phyloP scores from a whole-genome alignment of 306 rosid species.

The Alnus rubra region DNA sequence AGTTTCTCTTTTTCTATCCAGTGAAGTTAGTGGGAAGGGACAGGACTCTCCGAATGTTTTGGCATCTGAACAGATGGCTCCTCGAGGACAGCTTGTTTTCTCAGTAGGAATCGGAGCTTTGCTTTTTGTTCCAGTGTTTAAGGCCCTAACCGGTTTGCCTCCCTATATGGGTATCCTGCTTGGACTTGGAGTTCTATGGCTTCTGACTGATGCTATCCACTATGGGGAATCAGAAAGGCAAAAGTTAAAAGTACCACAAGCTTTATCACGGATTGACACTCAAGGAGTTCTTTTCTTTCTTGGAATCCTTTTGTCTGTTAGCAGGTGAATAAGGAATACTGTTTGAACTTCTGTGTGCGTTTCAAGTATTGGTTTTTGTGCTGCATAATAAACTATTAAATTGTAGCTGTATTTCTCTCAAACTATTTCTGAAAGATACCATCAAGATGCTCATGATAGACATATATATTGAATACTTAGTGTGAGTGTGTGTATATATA shows the following conservation, averaged over 20 bases:
- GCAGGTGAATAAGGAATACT: slow-evolving; percentile 54
- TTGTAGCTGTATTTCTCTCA: not conserved
- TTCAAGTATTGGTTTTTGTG: not conserved
- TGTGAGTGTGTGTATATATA: not conserved
- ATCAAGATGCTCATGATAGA: not conserved
- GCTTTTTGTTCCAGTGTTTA: slow-evolving; percentile 86
- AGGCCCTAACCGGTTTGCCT: slow-evolving; percentile 90
- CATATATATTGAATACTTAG: no score
- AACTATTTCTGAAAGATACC: not conserved
- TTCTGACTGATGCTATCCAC: slow-evolving; percentile 97
- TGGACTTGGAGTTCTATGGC: slow-evolving; percentile 96
- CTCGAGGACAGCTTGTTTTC: slow-evolving; percentile 89
- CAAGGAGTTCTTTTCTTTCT: slow-evolving; percentile 93
- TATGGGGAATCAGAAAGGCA: slow-evolving; percentile 92
- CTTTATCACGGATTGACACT: slow-evolving; percentile 90
- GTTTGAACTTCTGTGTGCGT: not conserved
- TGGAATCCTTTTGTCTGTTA: slow-evolving; percentile 88
- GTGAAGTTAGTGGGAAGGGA: slow-evolving; percentile 81
- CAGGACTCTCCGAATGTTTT: slow-evolving; percentile 50
- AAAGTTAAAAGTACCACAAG: slow-evolving; percentile 90
- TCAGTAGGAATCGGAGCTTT: slow-evolving; percentile 86
- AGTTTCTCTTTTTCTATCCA: slow-evolving; percentile 37
- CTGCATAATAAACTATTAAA: not conserved
- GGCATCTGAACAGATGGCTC: slow-evolving; percentile 94
- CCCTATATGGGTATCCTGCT: slow-evolving; percentile 92